Percentiles rank a stretch among this genome's conserved stretches.
Conservation (phyloP, 164 flowering plant species). For the Pachysandra terminalis region DNA sequence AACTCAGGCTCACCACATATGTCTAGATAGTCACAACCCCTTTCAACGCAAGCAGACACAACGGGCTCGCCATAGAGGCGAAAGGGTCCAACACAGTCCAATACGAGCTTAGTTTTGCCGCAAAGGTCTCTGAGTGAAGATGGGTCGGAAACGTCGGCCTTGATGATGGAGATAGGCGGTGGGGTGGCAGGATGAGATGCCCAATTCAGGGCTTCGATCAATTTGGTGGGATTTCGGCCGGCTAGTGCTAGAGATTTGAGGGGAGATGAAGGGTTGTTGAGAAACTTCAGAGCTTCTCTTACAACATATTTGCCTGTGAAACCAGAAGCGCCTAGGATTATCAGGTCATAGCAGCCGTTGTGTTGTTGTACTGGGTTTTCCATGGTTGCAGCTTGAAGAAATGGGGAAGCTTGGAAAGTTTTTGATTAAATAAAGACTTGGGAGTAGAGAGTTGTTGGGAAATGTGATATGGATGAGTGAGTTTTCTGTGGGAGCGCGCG, state of each 20-base stretch:
- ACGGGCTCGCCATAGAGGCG: slow-evolving; percentile 76
- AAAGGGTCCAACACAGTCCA: slow-evolving; percentile 85
- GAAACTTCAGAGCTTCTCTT: slow-evolving; percentile 66
- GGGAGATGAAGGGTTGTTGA: slow-evolving; percentile 50
- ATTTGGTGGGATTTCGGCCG: slow-evolving; percentile 45
- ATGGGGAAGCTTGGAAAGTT: too few relatives aligned
- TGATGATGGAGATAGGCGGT: slow-evolving; percentile 56
- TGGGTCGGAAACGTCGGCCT: slow-evolving; percentile 54
- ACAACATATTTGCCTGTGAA: slow-evolving; percentile 83
- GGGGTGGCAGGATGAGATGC: slow-evolving; percentile 50
- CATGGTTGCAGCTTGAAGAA: neutral
- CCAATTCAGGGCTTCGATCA: slow-evolving; percentile 57
- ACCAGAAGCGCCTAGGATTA: slow-evolving; percentile 86
- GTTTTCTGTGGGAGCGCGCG: too few relatives aligned
- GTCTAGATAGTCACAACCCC: slow-evolving; percentile 71
- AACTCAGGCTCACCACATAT: slow-evolving; percentile 89
- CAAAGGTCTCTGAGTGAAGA: slow-evolving; percentile 48
- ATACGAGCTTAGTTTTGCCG: slow-evolving; percentile 45
- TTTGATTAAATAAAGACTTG: too few relatives aligned
- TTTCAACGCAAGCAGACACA: slow-evolving; percentile 59
- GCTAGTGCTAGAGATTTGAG: slow-evolving; percentile 66
- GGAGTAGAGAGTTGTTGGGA: too few relatives aligned
- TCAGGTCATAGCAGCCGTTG: slow-evolving; percentile 35
- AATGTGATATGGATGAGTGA: too few relatives aligned
- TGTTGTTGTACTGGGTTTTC: neutral